phyloP scores from a whole-genome alignment of 176 grass and related monocot species.

The Pontederia crassipes region DNA sequence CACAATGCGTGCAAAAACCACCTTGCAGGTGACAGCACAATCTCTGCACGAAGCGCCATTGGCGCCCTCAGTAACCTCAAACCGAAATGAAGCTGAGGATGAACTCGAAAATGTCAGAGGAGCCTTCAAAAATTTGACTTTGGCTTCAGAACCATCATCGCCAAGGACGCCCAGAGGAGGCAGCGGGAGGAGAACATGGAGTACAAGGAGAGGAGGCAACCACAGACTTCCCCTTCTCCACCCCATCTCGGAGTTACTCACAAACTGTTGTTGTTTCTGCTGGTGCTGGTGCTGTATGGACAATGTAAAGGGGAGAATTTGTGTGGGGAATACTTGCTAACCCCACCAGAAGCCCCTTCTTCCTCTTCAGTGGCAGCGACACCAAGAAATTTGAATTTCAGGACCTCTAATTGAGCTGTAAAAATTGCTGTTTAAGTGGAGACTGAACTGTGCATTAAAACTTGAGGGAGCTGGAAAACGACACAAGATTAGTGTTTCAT shows the following conservation, averaged over 20 bases:
- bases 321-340: too few species aligned
- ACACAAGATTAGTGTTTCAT: too few species aligned
- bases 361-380: too few species aligned
- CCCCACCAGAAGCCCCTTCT: too few species aligned
- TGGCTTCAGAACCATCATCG: constrained; percentile 8
- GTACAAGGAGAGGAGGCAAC: background rate
- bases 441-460: too few species aligned
- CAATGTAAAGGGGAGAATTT: too few species aligned
- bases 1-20: constrained; percentile 14
- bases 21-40: constrained; percentile 67
- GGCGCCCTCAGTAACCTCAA: constrained; percentile 32
- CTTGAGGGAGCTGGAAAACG: too few species aligned
- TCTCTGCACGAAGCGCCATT: constrained; percentile 32
- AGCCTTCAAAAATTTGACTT: constrained; percentile 28
- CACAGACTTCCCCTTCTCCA: background rate
- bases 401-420: too few species aligned
- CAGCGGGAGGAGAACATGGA: background rate
- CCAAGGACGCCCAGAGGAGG: background rate
- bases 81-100: constrained; percentile 42
- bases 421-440: too few species aligned
- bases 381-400: too few species aligned
- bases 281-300: too few species aligned
- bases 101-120: constrained; percentile 42
- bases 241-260: background rate
- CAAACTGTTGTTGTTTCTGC: too few species aligned